These are phyloP conservation scores for Exophiala oligosperma DNA, from an alignment of 2,329 filamentous ascomycete genomes.

Conservation along the genomic window DNA sequence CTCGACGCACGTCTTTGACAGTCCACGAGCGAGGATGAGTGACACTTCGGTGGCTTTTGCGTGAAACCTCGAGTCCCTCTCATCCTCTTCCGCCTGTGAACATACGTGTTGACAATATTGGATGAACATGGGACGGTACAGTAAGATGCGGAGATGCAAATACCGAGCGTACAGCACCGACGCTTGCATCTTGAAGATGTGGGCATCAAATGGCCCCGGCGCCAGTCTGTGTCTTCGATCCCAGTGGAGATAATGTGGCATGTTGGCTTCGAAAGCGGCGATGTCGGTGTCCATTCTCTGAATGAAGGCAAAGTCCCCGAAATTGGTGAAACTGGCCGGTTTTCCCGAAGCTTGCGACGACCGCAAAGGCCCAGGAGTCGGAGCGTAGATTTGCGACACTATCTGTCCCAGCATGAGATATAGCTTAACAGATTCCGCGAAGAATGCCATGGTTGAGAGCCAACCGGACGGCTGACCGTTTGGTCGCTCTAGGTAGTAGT, in stretches of 20 bases:
- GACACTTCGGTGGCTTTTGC: neutral
- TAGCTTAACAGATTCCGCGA: neutral
- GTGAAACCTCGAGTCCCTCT: neutral
- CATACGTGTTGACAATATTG: constrained; percentile 4
- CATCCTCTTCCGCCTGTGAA: neutral
- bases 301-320: neutral
- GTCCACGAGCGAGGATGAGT: neutral
- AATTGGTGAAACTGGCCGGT: neutral
- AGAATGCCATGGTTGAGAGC: neutral
- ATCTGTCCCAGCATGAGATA: constrained; percentile 4
- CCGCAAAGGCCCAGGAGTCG: neutral
- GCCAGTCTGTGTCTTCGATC: neutral
- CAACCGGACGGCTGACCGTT: neutral
- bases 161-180: constrained; percentile 5
- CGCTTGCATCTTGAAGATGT: constrained; percentile 4
- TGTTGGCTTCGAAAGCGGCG: neutral
- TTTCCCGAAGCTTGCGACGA: neutral
- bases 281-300: neutral
- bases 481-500: constrained; percentile 31
- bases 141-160: constrained; percentile 2
- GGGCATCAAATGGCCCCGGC: neutral
- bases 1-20: constrained; percentile 5
- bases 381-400: neutral
- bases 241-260: constrained; percentile 5
- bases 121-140: constrained; percentile 7